Evolutionary conservation across 75 land plant species (phyloP).

Genomic region (Ceratopteris richardii): DNA sequence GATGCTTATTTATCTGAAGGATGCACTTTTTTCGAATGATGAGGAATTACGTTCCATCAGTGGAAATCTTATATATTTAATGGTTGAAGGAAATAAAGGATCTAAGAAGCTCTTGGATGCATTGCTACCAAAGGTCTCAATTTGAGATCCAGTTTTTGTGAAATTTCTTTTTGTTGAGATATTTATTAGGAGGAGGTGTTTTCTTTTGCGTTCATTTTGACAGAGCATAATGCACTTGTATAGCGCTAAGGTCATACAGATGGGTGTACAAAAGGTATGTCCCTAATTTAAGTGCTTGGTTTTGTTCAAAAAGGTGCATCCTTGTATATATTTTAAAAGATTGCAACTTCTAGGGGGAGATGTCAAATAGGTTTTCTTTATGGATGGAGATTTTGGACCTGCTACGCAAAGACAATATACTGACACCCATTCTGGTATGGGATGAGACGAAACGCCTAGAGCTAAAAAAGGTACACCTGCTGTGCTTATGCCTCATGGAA

Average conservation of each 20-base stretch:
- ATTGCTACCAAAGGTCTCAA: constrained; percentile 32
- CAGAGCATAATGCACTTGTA: constrained; percentile 41
- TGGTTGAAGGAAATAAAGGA: constrained; percentile 35
- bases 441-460: constrained; percentile 35
- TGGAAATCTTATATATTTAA: constrained; percentile 25
- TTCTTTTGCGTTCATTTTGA: constrained; percentile 1
- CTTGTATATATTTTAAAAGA: too few relatives aligned
- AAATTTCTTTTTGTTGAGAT: too few relatives aligned
- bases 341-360: constrained; percentile 10
- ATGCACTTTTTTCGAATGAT: constrained; percentile 27
- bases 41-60: constrained; percentile 24
- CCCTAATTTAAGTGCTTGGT: too few relatives aligned
- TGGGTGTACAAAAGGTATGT: constrained; percentile 9
- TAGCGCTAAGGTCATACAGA: constrained; percentile 13
- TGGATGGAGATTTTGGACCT: constrained; percentile 38
- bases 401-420: constrained; percentile 25
- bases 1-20: constrained; percentile 33
- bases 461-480: constrained; percentile 26
- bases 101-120: constrained; percentile 31
- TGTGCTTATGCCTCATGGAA: background rate
- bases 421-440: constrained; percentile 41
- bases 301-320: too few relatives aligned
- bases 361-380: constrained; percentile 9
- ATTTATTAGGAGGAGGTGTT: too few relatives aligned
- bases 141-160: background rate